phyloP scores from a whole-genome alignment of 495 filamentous ascomycete species.

The Penicillium pancosmium region DNA sequence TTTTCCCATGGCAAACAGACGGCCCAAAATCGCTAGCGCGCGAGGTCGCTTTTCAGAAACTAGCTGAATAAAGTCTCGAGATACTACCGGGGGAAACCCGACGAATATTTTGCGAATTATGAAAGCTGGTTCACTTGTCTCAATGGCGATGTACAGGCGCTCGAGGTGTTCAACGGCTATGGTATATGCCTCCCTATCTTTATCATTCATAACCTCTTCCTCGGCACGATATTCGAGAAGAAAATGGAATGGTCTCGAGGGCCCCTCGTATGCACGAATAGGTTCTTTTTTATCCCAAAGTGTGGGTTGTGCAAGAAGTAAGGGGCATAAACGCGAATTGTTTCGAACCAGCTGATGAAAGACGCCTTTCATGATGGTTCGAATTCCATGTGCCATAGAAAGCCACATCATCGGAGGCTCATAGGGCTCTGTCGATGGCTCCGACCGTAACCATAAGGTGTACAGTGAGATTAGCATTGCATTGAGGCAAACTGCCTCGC shows the following conservation, averaged over 20 bases:
- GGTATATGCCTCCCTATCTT: slow-evolving; percentile 36
- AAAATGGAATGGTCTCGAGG: slow-evolving; percentile 20
- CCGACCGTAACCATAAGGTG: slow-evolving; percentile 24
- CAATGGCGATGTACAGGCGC: slow-evolving; percentile 29
- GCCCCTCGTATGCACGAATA: slow-evolving; percentile 1
- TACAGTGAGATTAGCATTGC: slow-evolving; percentile 25
- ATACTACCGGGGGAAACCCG: slow-evolving; percentile 40
- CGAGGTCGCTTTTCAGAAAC: slow-evolving; percentile 37
- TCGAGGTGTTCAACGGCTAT: slow-evolving; percentile 37
- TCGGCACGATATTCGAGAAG: slow-evolving; percentile 18
- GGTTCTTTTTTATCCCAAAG: slow-evolving; percentile 10
- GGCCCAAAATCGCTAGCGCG: slow-evolving; percentile 36
- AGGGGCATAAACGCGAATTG: slow-evolving; percentile 17
- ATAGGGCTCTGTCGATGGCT: slow-evolving; percentile 18
- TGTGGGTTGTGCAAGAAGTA: slow-evolving; percentile 18
- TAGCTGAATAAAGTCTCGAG: slow-evolving; percentile 33
- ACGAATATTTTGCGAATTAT: slow-evolving; percentile 34
- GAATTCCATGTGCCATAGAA: slow-evolving; percentile 23
- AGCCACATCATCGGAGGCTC: slow-evolving; percentile 27
- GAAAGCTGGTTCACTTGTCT: slow-evolving; percentile 21
- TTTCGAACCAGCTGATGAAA: slow-evolving; percentile 14
- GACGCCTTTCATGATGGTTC: slow-evolving; percentile 18
- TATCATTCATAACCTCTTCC: slow-evolving; percentile 22
- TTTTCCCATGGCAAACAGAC: slow-evolving; percentile 40
- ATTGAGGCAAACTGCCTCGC: slow-evolving; percentile 23